phyloP scores from a whole-genome alignment of 805 yeast genomes.

The Priceomyces castillae region DNA sequence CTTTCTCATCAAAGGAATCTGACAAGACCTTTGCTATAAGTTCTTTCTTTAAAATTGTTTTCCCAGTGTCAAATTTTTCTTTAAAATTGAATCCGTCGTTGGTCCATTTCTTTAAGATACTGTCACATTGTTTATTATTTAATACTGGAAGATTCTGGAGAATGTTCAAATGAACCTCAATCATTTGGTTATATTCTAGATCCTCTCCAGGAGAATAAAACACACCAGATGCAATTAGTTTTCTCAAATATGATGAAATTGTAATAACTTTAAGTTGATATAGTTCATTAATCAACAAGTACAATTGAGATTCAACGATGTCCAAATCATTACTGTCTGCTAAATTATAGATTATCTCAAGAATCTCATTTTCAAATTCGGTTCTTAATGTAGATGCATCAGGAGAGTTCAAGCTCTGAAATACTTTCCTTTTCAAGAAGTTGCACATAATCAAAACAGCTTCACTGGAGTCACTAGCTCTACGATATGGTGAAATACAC shows the following conservation, averaged over 20 bases:
- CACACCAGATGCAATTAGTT: slow-evolving; percentile 82
- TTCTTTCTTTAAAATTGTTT: slow-evolving; percentile 26
- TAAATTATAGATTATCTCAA: slow-evolving; percentile 37
- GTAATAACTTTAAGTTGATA: slow-evolving; percentile 49
- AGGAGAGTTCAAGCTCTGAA: slow-evolving; percentile 18
- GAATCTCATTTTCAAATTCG: slow-evolving; percentile 43
- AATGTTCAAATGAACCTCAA: slow-evolving; percentile 50
- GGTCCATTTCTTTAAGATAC: slow-evolving; percentile 51
- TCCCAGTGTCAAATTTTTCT: slow-evolving; percentile 39
- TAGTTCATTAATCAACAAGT: slow-evolving; percentile 52
- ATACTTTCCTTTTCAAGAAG: slow-evolving; percentile 41
- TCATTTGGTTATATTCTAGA: slow-evolving; percentile 12
- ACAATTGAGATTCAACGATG: slow-evolving; percentile 26
- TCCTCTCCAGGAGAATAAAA: slow-evolving; percentile 51
- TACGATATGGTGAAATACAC: slow-evolving; percentile 40
- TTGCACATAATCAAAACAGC: slow-evolving; percentile 40
- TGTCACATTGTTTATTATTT: slow-evolving; percentile 53
- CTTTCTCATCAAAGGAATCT: slow-evolving; percentile 16
- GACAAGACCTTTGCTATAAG: slow-evolving; percentile 31
- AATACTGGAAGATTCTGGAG: slow-evolving; percentile 58
- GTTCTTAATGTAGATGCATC: slow-evolving; percentile 30
- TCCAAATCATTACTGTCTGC: slow-evolving; percentile 23
- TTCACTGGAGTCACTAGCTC: slow-evolving; percentile 28
- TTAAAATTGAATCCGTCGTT: slow-evolving; percentile 27
- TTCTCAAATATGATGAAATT: slow-evolving; percentile 68